A percentile compares a stretch with the other conserved stretches of the same genome.
These are phyloP conservation scores for Nicotiana obtusifolia DNA, from an alignment of 257 asterid species.

Conservation along the genomic window DNA sequence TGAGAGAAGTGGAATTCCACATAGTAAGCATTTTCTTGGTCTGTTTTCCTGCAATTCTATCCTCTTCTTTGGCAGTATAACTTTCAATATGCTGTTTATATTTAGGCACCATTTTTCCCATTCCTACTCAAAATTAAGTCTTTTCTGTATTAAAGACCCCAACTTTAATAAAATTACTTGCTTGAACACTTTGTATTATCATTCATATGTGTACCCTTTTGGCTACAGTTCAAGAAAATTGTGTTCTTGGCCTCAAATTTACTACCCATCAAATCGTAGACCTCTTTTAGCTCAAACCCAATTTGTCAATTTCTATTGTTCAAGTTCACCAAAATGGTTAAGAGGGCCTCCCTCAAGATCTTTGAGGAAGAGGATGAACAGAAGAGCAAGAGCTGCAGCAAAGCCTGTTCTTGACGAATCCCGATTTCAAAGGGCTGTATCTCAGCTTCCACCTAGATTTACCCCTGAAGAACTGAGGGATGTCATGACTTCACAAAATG, in stretches of 20 bases:
- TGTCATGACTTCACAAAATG: constrained; percentile 43
- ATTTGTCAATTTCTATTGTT: constrained; percentile 31
- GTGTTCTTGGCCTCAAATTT: not conserved
- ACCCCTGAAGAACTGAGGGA: constrained; percentile 71
- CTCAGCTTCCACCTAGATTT: constrained; percentile 69
- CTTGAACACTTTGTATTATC: not conserved
- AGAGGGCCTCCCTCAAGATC: constrained; percentile 75
- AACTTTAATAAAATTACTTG: not conserved
- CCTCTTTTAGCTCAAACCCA: constrained; percentile 10
- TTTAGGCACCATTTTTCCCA: not conserved
- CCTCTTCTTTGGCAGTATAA: not conserved
- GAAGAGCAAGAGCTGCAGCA: constrained; percentile 62
- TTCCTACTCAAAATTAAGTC: not conserved
- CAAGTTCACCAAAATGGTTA: constrained; percentile 29
- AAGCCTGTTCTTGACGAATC: constrained; percentile 59
- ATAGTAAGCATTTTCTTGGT: not conserved
- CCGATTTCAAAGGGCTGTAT: constrained; percentile 37
- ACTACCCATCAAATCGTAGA: not conserved
- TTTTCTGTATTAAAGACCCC: not conserved
- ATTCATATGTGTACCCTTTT: not conserved
- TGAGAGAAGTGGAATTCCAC: not conserved
- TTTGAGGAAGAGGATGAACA: constrained; percentile 59
- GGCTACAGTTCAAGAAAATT: not conserved
- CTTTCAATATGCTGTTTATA: not conserved
- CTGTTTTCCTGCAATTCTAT: not conserved